Conservation (phyloP, 208 protist genomes). For the Trichomonas vaginalis region DNA sequence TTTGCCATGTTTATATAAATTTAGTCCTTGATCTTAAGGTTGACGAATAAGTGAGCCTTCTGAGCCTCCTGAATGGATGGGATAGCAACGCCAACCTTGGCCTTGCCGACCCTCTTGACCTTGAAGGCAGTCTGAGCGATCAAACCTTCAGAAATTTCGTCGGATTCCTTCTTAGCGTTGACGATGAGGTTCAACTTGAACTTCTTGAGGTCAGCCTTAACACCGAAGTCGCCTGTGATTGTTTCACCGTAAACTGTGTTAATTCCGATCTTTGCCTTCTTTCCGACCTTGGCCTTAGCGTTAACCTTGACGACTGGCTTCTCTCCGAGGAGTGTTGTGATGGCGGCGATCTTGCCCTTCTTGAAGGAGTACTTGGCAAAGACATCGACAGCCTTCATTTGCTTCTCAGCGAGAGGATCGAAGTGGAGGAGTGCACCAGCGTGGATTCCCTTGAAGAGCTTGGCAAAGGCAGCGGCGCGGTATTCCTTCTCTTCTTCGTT, state of each 20-base stretch:
- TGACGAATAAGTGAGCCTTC: not conserved
- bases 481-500: not conserved
- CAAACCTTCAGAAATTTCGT: not conserved
- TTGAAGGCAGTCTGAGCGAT: not conserved
- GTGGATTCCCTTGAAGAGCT: not conserved
- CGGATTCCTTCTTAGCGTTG: not conserved
- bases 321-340: not conserved
- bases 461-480: not conserved
- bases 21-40: not conserved
- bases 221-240: not conserved
- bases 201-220: not conserved
- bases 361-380: not conserved
- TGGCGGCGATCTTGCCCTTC: not conserved
- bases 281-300: not conserved
- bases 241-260: not conserved
- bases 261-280: not conserved
- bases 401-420: not conserved
- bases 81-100: not conserved
- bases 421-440: not conserved
- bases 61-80: not conserved
- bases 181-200: not conserved
- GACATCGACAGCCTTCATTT: not conserved
- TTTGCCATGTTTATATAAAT: too few species aligned
- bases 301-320: not conserved
- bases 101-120: not conserved